Evolutionary conservation across 148 eudicot genomes (phyloP).

Genomic region (Cornus suecica): DNA sequence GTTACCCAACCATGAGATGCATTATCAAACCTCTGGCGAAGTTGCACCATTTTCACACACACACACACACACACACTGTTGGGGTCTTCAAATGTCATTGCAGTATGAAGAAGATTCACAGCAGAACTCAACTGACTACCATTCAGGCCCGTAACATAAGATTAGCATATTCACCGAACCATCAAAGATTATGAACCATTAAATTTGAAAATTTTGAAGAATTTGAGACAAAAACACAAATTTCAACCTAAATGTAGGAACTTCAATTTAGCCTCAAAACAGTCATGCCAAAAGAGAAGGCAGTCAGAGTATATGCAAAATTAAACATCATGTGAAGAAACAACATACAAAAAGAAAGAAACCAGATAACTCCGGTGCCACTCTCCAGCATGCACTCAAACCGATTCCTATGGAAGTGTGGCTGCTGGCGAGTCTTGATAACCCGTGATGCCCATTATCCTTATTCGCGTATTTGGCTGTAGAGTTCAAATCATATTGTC

Average conservation of each 20-base stretch:
- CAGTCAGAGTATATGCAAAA: not conserved
- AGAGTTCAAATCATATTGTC: constrained; percentile 1
- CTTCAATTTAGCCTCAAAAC: not conserved
- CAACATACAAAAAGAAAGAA: not conserved
- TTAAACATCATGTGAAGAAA: not conserved
- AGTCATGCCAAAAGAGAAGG: not conserved
- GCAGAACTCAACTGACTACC: no score
- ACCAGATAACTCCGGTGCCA: not conserved
- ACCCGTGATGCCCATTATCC: constrained; percentile 79
- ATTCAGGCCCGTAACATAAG: no score
- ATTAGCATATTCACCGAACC: no score
- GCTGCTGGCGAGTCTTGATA: constrained; percentile 65
- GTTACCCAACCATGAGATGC: no score
- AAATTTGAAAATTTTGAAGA: no score
- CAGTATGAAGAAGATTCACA: no score
- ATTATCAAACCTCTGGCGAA: no score
- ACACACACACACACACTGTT: no score
- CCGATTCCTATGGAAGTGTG: constrained; percentile 34
- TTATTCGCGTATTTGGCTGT: constrained; percentile 84
- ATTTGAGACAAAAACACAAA: no score
- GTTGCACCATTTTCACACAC: no score
- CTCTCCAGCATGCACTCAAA: not conserved
- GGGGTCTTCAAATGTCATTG: no score
- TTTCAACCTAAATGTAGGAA: not conserved
- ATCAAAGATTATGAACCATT: no score